Conservation (phyloP, 257 asterid species). For the Scutellaria barbata region DNA sequence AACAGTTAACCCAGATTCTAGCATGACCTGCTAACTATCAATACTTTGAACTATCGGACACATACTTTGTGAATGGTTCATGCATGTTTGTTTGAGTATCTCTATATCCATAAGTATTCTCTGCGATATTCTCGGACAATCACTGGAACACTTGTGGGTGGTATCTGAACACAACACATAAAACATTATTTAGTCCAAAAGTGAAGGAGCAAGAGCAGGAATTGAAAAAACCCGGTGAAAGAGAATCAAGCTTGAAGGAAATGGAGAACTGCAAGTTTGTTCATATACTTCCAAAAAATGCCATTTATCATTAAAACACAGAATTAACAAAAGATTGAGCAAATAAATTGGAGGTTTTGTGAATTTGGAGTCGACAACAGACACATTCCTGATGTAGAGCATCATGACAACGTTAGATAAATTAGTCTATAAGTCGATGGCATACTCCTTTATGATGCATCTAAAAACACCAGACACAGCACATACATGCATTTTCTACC, state of each 20-base stretch:
- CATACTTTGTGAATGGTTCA: no score
- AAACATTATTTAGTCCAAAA: slow-evolving; percentile 3
- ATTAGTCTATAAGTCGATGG: neutral
- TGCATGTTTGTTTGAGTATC: neutral
- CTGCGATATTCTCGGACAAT: slow-evolving; percentile 81
- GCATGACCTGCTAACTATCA: slow-evolving; percentile 9
- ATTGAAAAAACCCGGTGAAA: neutral
- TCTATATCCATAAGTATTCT: slow-evolving; percentile 75
- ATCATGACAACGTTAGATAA: slow-evolving; percentile 5
- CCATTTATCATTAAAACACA: neutral
- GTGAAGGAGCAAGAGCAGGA: neutral
- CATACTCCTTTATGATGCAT: slow-evolving; percentile 5
- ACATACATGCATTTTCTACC: neutral
- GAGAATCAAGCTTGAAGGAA: neutral
- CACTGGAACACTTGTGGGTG: slow-evolving; percentile 96
- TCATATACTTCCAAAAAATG: neutral
- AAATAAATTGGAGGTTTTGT: no score
- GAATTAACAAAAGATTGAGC: neutral
- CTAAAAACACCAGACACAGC: neutral
- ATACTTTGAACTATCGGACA: no score
- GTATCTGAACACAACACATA: slow-evolving; percentile 58
- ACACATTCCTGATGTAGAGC: neutral
- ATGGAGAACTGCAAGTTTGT: neutral
- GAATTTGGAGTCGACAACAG: neutral
- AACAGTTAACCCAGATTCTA: slow-evolving; percentile 10